A percentile compares a stretch with the other conserved stretches of the same genome.
Evolutionary conservation across 257 asterid genomes (phyloP).

Genomic region (Penstemon newberryi): DNA sequence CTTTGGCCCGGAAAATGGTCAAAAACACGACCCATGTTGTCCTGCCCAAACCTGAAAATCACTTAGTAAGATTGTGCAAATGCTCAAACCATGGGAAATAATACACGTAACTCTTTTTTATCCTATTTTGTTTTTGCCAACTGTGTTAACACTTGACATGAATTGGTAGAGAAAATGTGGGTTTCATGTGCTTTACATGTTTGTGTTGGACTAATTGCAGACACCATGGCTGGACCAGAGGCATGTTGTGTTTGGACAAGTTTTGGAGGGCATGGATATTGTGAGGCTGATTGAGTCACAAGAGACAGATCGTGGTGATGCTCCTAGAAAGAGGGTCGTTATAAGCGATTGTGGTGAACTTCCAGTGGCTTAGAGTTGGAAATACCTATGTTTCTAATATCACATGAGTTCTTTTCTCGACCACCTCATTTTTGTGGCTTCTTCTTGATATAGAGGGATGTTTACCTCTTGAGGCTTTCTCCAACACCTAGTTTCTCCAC

Average conservation of each 20-base stretch:
- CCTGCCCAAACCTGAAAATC: no score
- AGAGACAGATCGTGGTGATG: conserved; percentile 93
- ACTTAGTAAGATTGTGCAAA: no score
- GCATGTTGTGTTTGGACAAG: conserved; percentile 98
- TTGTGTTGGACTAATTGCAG: conserved; percentile 46
- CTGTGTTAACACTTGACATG: no score
- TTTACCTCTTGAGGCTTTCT: conserved; percentile 29
- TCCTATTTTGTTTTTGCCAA: no score
- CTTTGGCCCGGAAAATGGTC: no score
- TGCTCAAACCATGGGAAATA: no score
- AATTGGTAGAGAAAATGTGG: no score
- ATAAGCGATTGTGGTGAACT: conserved; percentile 90
- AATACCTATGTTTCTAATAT: neutral
- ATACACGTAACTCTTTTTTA: no score
- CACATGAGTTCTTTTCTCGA: conserved; percentile 17
- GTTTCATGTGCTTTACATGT: neutral
- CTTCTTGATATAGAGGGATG: conserved; percentile 35
- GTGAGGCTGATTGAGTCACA: conserved; percentile 70
- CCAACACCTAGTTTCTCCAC: neutral
- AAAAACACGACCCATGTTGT: no score
- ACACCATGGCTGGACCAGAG: conserved; percentile 87
- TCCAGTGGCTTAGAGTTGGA: conserved; percentile 52
- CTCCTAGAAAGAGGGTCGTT: conserved; percentile 74
- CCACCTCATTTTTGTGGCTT: conserved; percentile 19
- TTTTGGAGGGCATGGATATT: conserved; percentile 87